Conservation (phyloP, 2,329 filamentous ascomycete genomes). For the Aspergillus ibericus region DNA sequence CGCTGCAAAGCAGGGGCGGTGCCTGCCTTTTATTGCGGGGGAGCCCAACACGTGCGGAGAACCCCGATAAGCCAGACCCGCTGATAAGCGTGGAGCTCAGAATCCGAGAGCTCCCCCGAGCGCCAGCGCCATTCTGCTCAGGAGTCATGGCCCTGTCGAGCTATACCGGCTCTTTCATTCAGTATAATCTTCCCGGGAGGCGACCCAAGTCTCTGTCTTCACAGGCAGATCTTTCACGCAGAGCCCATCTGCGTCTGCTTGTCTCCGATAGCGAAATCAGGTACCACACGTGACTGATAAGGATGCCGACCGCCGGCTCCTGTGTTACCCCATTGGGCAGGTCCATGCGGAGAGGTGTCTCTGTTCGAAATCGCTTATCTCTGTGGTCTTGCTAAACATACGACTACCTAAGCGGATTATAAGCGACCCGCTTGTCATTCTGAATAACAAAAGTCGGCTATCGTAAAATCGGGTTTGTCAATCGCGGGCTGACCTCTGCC, state of each 20-base stretch:
- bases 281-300: conserved; percentile 7
- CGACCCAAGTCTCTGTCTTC: too few relatives aligned
- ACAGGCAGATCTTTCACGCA: background rate
- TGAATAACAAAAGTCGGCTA: background rate
- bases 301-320: conserved; percentile 7
- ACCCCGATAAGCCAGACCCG: conserved; percentile 21
- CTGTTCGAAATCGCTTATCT: background rate
- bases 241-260: background rate
- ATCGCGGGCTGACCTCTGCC: background rate
- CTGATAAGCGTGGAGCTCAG: conserved; percentile 20
- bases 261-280: background rate
- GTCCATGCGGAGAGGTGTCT: conserved; percentile 16
- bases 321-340: conserved; percentile 15
- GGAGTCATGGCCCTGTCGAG: background rate
- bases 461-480: background rate
- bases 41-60: conserved; percentile 19
- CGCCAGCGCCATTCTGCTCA: background rate
- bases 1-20: background rate
- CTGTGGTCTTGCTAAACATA: background rate
- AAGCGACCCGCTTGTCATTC: background rate
- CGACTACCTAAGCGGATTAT: background rate
- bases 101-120: background rate
- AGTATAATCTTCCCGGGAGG: too few relatives aligned
- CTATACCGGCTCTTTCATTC: background rate
- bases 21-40: conserved; percentile 24